Conservation (phyloP, 768 basidiomycete species). For the Albatrellus ellisii region DNA sequence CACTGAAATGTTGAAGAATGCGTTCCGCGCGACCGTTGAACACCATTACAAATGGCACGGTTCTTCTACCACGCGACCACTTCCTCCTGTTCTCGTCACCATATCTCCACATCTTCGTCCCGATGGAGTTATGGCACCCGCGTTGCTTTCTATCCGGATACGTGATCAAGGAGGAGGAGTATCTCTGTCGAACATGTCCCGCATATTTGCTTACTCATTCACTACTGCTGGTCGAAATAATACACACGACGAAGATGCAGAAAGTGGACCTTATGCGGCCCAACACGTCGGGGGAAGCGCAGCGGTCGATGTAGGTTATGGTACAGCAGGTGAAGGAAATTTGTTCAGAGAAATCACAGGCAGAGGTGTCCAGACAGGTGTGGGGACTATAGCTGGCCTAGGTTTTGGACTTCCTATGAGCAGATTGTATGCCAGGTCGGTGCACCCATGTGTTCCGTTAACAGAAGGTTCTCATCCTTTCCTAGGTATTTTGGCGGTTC, state of each 20-base stretch:
- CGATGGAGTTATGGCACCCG: conserved; percentile 17
- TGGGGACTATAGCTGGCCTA: conserved; percentile 84
- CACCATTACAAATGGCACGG: conserved; percentile 37
- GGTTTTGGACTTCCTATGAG: conserved; percentile 85
- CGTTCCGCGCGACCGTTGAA: conserved; percentile 83
- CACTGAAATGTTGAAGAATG: conserved; percentile 84
- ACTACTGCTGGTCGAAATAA: conserved; percentile 58
- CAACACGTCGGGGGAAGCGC: conserved; percentile 67
- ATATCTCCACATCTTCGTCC: conserved; percentile 37
- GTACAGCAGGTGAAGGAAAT: conserved; percentile 27
- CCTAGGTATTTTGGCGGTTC: conserved; percentile 79
- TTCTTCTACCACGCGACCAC: conserved; percentile 19
- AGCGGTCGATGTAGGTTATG: conserved; percentile 31
- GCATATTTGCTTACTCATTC: conserved; percentile 87
- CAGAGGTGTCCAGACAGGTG: conserved; percentile 62
- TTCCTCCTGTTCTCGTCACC: conserved; percentile 62
- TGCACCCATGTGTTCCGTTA: not conserved
- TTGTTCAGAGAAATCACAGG: conserved; percentile 71
- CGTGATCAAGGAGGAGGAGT: conserved; percentile 86
- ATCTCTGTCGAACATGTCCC: conserved; percentile 53
- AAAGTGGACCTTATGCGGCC: conserved; percentile 66
- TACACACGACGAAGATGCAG: conserved; percentile 25
- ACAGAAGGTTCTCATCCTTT: conserved; percentile 10
- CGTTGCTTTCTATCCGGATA: conserved; percentile 63
- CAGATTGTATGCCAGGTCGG: conserved; percentile 50